Evolutionary conservation across 1,284 basidiomycete genomes (phyloP).

Genomic region (Melampsora larici-populina): DNA sequence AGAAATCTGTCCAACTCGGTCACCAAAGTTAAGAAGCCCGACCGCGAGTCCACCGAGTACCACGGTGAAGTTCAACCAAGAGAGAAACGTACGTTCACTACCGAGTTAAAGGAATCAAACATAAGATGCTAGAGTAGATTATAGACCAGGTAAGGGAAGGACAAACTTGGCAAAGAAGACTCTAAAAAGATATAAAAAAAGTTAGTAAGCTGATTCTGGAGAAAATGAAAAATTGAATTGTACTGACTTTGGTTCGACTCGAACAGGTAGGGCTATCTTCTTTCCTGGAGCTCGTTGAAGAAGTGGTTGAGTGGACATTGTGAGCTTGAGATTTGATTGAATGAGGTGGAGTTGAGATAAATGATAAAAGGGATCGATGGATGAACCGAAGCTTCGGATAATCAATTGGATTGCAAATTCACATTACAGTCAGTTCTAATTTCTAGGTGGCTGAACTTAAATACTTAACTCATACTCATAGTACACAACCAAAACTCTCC

Average conservation of each 20-base stretch:
- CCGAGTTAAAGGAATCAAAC: neutral
- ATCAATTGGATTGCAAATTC: too few relatives aligned
- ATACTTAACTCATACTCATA: too few relatives aligned
- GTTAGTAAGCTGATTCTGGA: neutral
- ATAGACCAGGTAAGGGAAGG: neutral
- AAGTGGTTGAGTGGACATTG: constrained; percentile 95
- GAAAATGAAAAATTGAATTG: neutral
- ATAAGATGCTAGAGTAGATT: neutral
- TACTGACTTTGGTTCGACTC: constrained; percentile 76
- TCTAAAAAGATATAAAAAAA: constrained; percentile 30
- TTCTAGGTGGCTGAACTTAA: too few relatives aligned
- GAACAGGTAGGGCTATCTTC: constrained; percentile 88
- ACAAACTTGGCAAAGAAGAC: constrained; percentile 90
- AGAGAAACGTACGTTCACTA: constrained; percentile 70
- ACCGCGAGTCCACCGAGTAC: constrained; percentile 87
- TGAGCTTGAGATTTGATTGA: too few relatives aligned
- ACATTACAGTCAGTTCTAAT: too few relatives aligned
- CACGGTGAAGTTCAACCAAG: constrained; percentile 78
- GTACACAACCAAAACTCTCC: too few relatives aligned
- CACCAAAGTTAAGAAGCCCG: constrained; percentile 95
- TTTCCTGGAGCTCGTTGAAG: constrained; percentile 84
- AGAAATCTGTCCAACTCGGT: constrained; percentile 53
- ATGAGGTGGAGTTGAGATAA: too few relatives aligned
- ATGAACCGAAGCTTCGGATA: too few relatives aligned
- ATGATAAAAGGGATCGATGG: too few relatives aligned